phyloP scores from a whole-genome alignment of 2,329 filamentous ascomycete species.

The Sporothrix brunneoviolacea region DNA sequence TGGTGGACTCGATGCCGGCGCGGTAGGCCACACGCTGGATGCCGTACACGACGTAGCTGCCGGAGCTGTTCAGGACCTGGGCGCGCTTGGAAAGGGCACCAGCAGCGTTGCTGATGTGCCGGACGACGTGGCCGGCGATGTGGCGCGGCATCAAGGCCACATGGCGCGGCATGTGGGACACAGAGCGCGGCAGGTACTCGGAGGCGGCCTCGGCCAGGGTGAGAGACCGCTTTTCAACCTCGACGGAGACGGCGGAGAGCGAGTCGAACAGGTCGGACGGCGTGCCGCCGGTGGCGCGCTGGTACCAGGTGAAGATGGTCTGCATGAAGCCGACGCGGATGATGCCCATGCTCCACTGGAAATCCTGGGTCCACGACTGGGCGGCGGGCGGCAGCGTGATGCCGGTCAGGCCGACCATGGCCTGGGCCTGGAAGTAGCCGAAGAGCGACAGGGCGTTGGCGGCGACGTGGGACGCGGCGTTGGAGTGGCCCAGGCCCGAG shows the following conservation, averaged over 20 bases:
- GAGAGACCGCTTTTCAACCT: conserved; percentile 55
- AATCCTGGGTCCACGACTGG: conserved; percentile 81
- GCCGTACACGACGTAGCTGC: conserved; percentile 56
- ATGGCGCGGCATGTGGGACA: conserved; percentile 34
- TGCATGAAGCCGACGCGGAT: conserved; percentile 75
- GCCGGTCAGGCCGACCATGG: conserved; percentile 71
- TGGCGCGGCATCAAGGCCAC: conserved; percentile 30
- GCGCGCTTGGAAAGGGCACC: conserved; percentile 42
- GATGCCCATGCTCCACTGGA: conserved; percentile 88
- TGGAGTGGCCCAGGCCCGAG: conserved; percentile 76
- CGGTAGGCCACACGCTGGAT: conserved; percentile 79
- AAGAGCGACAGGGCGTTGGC: conserved; percentile 79
- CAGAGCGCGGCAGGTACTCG: conserved; percentile 32
- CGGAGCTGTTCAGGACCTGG: conserved; percentile 40
- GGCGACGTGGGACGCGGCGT: conserved; percentile 80
- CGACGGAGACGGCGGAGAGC: conserved; percentile 62
- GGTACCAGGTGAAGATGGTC: conserved; percentile 78
- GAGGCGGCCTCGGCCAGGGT: conserved; percentile 26
- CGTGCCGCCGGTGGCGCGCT: conserved; percentile 73
- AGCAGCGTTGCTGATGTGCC: conserved; percentile 20
- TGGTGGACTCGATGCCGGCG: conserved; percentile 70
- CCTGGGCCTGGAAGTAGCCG: conserved; percentile 80
- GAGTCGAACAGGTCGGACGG: conserved; percentile 67
- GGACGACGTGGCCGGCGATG: conserved; percentile 21
- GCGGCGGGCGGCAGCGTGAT: conserved; percentile 74